Base-by-base conservation (phyloP, 1,284 basidiomycete genomes). In the Cryptococcus sp. region DNA sequence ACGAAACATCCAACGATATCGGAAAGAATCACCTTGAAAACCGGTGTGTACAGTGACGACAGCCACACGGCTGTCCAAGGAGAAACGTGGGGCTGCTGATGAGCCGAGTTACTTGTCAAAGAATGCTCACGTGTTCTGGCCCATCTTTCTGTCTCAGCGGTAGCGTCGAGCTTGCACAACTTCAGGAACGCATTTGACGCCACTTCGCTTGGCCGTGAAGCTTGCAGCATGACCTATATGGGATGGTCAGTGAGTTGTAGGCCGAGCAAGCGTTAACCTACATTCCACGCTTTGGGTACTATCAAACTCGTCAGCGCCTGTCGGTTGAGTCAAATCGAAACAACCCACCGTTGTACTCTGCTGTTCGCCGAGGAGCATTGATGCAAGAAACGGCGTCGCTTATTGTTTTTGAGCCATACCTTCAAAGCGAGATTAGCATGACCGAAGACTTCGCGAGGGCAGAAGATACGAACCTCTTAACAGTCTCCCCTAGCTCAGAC, bases 221-320 rank as follows among this genome's bases (percentile, higher is more conserved):
- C 72, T 20, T 65, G 53, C 10, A 75, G 58, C 52, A 69, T 58
- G 53, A 74, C 73, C 72, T 71, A 50, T 3, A n/a, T 26, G 29
- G 10, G 29, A 13, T 13, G 29, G 29, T 34, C 29, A 34, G 29
- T 34, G 29, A 10, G 29, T 10, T 50, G 38, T 50, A 5, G 46
- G 38, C 16, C 46, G 13, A 53, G 22, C 20, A 20, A 17, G 19
- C 5, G 19, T 25, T 6, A 16, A 58, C 68, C 58, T 52, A 71
- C 73, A 50, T 72, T 63, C 73, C 73, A 75, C 1, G 70, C 73
- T 59, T 71, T 70, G 3, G 69, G 64, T 11, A 75, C 73, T 75
- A 55, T 16, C 5, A 11, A 39, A 52, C 20, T 17, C 26, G 49
- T 19, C 16, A 16, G 20, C 15, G 44, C n/a, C 39, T 4, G 2